These are phyloP conservation scores for Verticillium longisporum DNA, from an alignment of 2,329 filamentous ascomycete genomes.

Conservation along the genomic window DNA sequence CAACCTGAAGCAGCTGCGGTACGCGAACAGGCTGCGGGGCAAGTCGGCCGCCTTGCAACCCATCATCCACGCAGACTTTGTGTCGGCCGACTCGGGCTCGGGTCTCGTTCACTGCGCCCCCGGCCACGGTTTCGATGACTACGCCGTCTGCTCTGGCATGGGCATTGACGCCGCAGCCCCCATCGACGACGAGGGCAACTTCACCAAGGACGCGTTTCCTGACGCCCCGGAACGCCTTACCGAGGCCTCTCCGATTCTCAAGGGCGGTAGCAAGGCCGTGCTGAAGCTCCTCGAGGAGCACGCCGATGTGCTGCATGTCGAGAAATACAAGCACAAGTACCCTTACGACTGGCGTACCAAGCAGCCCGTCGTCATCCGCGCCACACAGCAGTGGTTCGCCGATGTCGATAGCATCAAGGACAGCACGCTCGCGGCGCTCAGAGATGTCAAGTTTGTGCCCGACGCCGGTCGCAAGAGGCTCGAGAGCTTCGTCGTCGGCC, in stretches of 20 bases:
- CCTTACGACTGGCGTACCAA: slow-evolving; percentile 98
- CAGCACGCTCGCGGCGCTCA: slow-evolving; percentile 62
- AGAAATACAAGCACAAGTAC: slow-evolving; percentile 82
- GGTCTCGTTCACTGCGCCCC: slow-evolving; percentile 93
- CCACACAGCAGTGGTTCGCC: slow-evolving; percentile 97
- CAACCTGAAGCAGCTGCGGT: slow-evolving; percentile 58
- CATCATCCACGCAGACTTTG: slow-evolving; percentile 80
- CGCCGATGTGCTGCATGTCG: slow-evolving; percentile 57
- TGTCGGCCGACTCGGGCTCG: slow-evolving; percentile 80
- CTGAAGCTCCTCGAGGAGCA: slow-evolving; percentile 56
- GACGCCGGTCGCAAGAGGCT: slow-evolving; percentile 66
- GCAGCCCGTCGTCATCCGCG: slow-evolving; percentile 79
- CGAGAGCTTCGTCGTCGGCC: slow-evolving; percentile 76
- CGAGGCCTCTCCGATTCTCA: slow-evolving; percentile 62
- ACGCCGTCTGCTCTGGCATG: slow-evolving; percentile 66
- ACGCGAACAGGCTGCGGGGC: slow-evolving; percentile 64
- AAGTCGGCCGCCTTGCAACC: slow-evolving; percentile 51
- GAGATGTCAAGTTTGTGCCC: slow-evolving; percentile 72
- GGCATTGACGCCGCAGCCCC: slow-evolving; percentile 74
- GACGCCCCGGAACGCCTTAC: slow-evolving; percentile 59
- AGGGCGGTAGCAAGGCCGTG: slow-evolving; percentile 62
- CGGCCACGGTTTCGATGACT: slow-evolving; percentile 95
- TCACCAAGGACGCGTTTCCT: slow-evolving; percentile 74
- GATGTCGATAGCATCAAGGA: slow-evolving; percentile 80
- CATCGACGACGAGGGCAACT: slow-evolving; percentile 73